These are phyloP conservation scores for Melampsora americana DNA, from an alignment of 1,284 basidiomycete species.

Conservation along the genomic window DNA sequence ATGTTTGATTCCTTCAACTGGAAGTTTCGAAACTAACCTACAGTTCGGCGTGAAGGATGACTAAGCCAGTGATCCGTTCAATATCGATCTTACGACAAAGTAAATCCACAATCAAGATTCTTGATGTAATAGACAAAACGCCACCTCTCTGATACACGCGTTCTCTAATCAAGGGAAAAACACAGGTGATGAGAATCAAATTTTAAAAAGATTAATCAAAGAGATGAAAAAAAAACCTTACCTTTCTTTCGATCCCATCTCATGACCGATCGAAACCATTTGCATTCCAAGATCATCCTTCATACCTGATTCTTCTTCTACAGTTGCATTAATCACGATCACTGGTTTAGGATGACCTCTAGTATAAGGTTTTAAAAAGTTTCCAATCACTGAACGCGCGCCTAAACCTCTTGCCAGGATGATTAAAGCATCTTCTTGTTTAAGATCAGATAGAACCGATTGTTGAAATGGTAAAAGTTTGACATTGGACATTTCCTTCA, in stretches of 20 bases:
- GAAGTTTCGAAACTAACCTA: conserved; percentile 54
- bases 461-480: conserved; percentile 32
- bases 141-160: conserved; percentile 81
- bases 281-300: conserved; percentile 87
- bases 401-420: conserved; percentile 83
- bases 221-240: conserved; percentile 54
- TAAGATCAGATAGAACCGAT: conserved; percentile 18
- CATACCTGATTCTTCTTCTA: conserved; percentile 83
- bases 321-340: conserved; percentile 68
- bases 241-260: conserved; percentile 76
- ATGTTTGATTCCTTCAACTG: background rate
- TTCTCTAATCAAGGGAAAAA: conserved; percentile 60
- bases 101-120: conserved; percentile 93
- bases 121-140: conserved; percentile 84
- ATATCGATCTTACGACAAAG: conserved; percentile 78
- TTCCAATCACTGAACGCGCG: conserved; percentile 70
- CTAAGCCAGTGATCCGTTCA: conserved; percentile 80
- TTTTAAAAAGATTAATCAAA: too few relatives aligned
- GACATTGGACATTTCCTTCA: background rate
- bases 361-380: conserved; percentile 59
- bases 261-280: conserved; percentile 76
- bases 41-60: conserved; percentile 91
- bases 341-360: background rate
- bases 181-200: too few relatives aligned
- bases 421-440: conserved; percentile 58